Base-by-base conservation (phyloP, 371 early-diverging fungal species). In the Rhizopus stolonifer region DNA sequence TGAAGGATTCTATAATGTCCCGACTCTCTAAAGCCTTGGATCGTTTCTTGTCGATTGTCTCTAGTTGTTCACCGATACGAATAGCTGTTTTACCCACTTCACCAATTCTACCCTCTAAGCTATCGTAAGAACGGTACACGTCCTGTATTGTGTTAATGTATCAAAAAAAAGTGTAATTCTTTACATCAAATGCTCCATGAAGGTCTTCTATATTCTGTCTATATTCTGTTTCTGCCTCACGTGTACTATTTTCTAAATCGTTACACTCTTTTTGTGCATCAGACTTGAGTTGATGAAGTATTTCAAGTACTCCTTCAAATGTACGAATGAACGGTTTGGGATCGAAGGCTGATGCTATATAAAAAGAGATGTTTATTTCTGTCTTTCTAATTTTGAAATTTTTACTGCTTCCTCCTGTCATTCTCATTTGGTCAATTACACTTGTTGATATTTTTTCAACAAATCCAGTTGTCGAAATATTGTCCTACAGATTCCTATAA, bases 11-110 rank as follows among this genome's bases (percentile, higher is more conserved):
- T 44, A 95, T 87, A 34, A 98, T 77, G 68, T 95, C 94, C 48
- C 89, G 82, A 42, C 94, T 91, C 46, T 95, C 91, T 3, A 86
- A 80, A 0, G 96, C 93, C 11, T 93, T 81, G 40, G 86, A 83
- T 49, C 93, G 71, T 57, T 96, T 95, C 60, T 89, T 92, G 64
- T 95, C 94, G 19, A 96, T 87, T 0, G 90, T 91, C 55, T 98
- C 98, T 19, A 98, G 79, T 64, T 96, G 96, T 64, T 96, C 96
- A 73, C 96, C 97, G 49, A 97, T 93, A 43, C 93, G 84, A 31
- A 96, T 87, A n/a, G 96, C 94, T 9, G 94, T 94, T 63, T 91
- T 92, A 58, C 96, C 93, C 9, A 98, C 95, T 56, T 94, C 92
- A 47, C 86, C 85, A 26, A 96, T 87, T 49, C 93, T 84, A 18